Conservation (phyloP, 148 eudicot genomes). For the Polygonum maritimum region DNA sequence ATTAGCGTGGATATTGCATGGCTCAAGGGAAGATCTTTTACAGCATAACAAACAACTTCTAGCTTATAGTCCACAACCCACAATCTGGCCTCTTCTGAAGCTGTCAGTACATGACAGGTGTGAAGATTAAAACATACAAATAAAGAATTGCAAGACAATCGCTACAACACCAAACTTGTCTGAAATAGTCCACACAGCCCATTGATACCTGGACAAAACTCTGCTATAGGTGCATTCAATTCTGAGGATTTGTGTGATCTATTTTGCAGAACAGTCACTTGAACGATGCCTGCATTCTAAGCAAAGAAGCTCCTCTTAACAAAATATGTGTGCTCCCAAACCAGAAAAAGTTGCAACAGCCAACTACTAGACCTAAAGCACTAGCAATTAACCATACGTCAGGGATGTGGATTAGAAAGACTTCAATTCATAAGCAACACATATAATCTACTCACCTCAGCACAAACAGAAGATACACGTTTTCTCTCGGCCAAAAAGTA, state of each 20-base stretch:
- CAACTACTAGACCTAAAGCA: neutral
- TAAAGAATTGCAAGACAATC: neutral
- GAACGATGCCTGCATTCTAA: slow-evolving; percentile 87
- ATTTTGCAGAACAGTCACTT: slow-evolving; percentile 46
- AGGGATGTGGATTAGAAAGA: neutral
- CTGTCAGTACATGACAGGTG: slow-evolving; percentile 31
- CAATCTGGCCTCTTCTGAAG: slow-evolving; percentile 50
- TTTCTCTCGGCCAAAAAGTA: slow-evolving; percentile 46
- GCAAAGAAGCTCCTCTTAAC: slow-evolving; percentile 24
- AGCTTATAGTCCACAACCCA: slow-evolving; percentile 55
- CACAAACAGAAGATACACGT: slow-evolving; percentile 22
- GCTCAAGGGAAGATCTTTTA: slow-evolving; percentile 59
- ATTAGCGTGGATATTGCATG: slow-evolving; percentile 56
- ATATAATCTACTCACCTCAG: slow-evolving; percentile 53
- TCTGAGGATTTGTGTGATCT: slow-evolving; percentile 41
- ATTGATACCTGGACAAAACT: slow-evolving; percentile 66
- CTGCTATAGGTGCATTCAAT: slow-evolving; percentile 57
- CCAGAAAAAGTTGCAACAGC: neutral
- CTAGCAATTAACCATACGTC: neutral
- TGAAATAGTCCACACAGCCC: neutral
- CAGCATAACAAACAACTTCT: slow-evolving; percentile 76
- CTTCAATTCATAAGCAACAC: neutral
- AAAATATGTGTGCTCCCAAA: slow-evolving; percentile 5
- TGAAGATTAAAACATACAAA: neutral
- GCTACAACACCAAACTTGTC: neutral